A percentile compares a stretch with the other conserved stretches of the same genome.
phyloP scores from a whole-genome alignment of 805 yeast genomes.

The Zygosaccharomyces bailii region DNA sequence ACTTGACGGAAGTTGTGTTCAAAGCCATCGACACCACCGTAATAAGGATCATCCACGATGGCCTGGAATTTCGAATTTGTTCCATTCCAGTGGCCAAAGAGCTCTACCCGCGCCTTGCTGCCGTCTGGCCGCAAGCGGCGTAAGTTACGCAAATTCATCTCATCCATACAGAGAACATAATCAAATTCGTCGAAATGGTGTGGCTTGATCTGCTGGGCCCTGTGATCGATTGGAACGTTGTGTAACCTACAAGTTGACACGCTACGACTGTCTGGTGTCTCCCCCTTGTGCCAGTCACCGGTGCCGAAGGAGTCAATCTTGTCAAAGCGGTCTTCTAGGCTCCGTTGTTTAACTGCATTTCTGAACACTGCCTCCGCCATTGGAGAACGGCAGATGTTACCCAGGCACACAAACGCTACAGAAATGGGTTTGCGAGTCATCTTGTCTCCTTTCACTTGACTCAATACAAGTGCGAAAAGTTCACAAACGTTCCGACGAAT shows the following conservation, averaged over 20 bases:
- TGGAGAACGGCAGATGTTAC: conserved; percentile 92
- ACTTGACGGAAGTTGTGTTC: conserved; percentile 75
- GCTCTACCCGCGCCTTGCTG: conserved; percentile 46
- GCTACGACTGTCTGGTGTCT: conserved; percentile 74
- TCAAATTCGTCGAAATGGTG: conserved; percentile 57
- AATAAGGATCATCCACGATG: conserved; percentile 87
- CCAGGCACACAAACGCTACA: conserved; percentile 88
- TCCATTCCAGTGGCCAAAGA: conserved; percentile 78
- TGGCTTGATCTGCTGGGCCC: conserved; percentile 62
- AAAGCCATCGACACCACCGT: conserved; percentile 83
- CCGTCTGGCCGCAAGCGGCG: conserved; percentile 49
- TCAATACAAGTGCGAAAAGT: no score
- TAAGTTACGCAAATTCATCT: conserved; percentile 52
- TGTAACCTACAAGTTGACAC: conserved; percentile 62
- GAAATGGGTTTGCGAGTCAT: conserved; percentile 36
- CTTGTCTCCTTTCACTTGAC: background rate
- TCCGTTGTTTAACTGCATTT: conserved; percentile 54
- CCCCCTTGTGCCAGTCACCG: conserved; percentile 79
- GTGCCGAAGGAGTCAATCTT: conserved; percentile 87
- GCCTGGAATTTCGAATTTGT: conserved; percentile 46
- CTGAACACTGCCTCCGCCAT: conserved; percentile 95
- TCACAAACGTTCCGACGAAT: no score
- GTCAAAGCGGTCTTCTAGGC: conserved; percentile 41
- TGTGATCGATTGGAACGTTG: conserved; percentile 70
- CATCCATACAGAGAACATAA: conserved; percentile 70